These are phyloP conservation scores for Clonostachys sp. DNA, from an alignment of 2,329 filamentous ascomycete genomes.

Conservation along the genomic window DNA sequence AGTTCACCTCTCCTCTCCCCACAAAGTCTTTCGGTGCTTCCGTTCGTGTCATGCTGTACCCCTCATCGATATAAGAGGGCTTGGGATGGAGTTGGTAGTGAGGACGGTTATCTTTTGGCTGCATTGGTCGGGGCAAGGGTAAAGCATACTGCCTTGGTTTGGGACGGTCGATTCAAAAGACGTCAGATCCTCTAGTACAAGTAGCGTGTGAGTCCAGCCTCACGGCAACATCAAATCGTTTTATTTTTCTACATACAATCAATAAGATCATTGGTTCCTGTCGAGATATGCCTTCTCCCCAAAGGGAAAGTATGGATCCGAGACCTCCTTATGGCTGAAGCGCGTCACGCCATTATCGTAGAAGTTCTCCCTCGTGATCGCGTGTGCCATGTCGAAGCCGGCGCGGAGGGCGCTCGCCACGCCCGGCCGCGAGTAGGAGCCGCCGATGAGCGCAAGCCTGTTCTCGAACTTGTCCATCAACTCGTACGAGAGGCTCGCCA, in stretches of 20 bases:
- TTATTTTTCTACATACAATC: too few species aligned
- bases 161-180: slow-evolving; percentile 5
- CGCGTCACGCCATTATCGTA: slow-evolving; percentile 21
- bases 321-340: slow-evolving; percentile 9
- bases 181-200: slow-evolving; percentile 2
- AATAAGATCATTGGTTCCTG: too few species aligned
- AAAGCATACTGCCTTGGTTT: slow-evolving; percentile 36
- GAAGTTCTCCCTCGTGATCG: slow-evolving; percentile 18
- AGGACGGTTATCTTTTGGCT: slow-evolving; percentile 58
- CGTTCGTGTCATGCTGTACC: slow-evolving; percentile 96
- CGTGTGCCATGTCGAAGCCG: slow-evolving; percentile 35
- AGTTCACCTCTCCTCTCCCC: slow-evolving; percentile 95
- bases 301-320: background rate
- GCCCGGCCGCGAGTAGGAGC: slow-evolving; percentile 48
- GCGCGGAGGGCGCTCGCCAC: slow-evolving; percentile 46
- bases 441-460: slow-evolving; percentile 58
- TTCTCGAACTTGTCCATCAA: slow-evolving; percentile 54
- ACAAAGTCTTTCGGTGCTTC: slow-evolving; percentile 95
- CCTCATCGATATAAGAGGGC: slow-evolving; percentile 78
- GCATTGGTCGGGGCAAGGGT: slow-evolving; percentile 53
- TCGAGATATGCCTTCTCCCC: too few species aligned
- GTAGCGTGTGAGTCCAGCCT: too few species aligned
- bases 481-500: slow-evolving; percentile 51
- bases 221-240: too few species aligned
- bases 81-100: slow-evolving; percentile 57